Evolutionary conservation across 176 grass and related monocot species (phyloP).

Genomic region (Ensete glaucum): DNA sequence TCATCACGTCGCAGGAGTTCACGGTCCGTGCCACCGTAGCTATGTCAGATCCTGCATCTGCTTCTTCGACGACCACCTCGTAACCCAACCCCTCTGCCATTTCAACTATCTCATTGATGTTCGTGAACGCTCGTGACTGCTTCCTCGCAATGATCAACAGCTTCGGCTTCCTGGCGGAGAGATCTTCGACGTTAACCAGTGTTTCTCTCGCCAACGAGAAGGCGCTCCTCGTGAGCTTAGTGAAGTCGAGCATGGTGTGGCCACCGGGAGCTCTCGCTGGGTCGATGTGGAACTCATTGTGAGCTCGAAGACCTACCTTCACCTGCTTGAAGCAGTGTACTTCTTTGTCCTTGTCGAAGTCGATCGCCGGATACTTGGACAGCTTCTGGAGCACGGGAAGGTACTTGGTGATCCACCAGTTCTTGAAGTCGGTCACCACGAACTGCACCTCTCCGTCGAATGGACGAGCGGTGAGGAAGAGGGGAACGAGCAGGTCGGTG

Average conservation of each 20-base stretch:
- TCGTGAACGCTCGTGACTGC: slow-evolving; percentile 38
- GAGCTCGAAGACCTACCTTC: slow-evolving; percentile 50
- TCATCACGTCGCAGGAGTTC: slow-evolving; percentile 57
- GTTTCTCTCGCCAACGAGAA: slow-evolving; percentile 47
- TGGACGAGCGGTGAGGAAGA: slow-evolving; percentile 51
- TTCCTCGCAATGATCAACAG: slow-evolving; percentile 60
- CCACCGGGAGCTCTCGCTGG: slow-evolving; percentile 24
- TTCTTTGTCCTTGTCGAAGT: slow-evolving; percentile 30
- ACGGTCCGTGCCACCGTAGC: slow-evolving; percentile 27
- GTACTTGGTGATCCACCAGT: slow-evolving; percentile 82
- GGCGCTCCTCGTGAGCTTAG: slow-evolving; percentile 46
- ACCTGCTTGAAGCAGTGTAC: slow-evolving; percentile 60
- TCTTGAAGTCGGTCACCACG: slow-evolving; percentile 34
- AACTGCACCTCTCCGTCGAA: slow-evolving; percentile 53
- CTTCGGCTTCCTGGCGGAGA: slow-evolving; percentile 26
- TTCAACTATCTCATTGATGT: slow-evolving; percentile 30
- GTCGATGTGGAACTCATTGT: slow-evolving; percentile 67
- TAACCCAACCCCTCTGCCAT: slow-evolving; percentile 47
- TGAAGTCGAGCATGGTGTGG: slow-evolving; percentile 62
- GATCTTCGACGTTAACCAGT: slow-evolving; percentile 20
- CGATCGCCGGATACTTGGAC: slow-evolving; percentile 34
- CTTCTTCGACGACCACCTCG: slow-evolving; percentile 51
- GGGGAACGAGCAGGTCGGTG: slow-evolving; percentile 76
- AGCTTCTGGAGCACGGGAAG: slow-evolving; percentile 41
- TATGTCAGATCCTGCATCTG: slow-evolving; percentile 38